phyloP scores from a whole-genome alignment of 2,329 filamentous ascomycete genomes.

The Ceratocystis huliohia region DNA sequence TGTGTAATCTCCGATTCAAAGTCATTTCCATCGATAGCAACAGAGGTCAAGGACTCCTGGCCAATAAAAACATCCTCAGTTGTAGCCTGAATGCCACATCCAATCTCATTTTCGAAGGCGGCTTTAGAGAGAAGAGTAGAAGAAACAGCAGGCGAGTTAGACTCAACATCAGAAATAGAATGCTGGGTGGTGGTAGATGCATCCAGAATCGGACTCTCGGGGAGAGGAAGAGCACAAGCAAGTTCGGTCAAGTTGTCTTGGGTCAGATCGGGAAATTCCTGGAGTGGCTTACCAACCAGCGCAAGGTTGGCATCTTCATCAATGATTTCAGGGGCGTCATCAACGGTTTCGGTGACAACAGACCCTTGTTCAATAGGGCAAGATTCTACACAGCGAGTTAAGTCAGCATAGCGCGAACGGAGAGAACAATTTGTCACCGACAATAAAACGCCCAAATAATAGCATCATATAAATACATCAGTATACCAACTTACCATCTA shows the following conservation, averaged over 20 bases:
- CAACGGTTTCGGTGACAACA: neutral
- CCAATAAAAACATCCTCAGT: neutral
- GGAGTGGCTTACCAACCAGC: neutral
- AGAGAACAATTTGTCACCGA: neutral
- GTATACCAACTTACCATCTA: slow-evolving; percentile 10
- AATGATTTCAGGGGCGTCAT: neutral
- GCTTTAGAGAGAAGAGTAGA: neutral
- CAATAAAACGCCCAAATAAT: neutral
- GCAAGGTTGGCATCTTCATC: neutral
- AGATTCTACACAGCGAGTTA: no score
- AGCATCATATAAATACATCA: neutral
- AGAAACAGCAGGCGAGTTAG: neutral
- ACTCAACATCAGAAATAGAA: neutral
- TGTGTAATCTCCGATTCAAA: neutral
- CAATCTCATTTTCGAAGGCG: neutral
- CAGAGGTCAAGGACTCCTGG: neutral
- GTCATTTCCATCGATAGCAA: neutral
- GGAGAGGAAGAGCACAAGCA: neutral
- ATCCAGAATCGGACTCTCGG: neutral
- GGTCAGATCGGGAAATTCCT: neutral
- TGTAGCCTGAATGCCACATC: neutral
- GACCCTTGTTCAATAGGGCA: no score
- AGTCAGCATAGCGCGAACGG: neutral
- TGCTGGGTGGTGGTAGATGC: neutral
- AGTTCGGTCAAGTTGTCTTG: neutral